Percentiles rank a stretch among this genome's conserved stretches.
Evolutionary conservation across 2,329 filamentous ascomycete species (phyloP).

Genomic region (Spiromastix sp.): DNA sequence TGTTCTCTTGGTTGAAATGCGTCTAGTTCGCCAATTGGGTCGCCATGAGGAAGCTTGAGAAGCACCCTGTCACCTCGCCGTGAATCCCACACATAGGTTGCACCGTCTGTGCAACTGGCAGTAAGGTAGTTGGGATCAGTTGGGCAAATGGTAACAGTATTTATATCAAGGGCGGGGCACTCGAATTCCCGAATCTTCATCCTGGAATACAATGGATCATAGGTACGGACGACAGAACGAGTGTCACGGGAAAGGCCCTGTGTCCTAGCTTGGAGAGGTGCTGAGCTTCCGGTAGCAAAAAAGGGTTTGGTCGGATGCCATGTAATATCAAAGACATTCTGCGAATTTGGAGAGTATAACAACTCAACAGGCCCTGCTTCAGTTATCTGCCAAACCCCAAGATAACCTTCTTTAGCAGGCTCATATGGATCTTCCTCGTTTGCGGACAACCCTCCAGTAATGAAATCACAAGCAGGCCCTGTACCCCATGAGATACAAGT

Average conservation of each 20-base stretch:
- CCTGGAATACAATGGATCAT: conserved; percentile 30
- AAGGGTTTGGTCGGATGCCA: conserved; percentile 42
- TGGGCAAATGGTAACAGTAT: conserved; percentile 45
- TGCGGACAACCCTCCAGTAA: conserved; percentile 47
- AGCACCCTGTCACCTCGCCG: conserved; percentile 37
- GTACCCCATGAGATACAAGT: conserved; percentile 41
- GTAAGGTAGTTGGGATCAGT: conserved; percentile 39
- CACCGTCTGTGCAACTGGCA: conserved; percentile 50
- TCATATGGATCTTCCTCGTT: conserved; percentile 23
- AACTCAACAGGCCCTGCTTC: conserved; percentile 26
- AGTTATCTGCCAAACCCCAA: conserved; percentile 44
- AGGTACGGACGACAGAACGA: conserved; percentile 44
- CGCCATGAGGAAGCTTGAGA: conserved; percentile 41
- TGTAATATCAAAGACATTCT: conserved; percentile 48
- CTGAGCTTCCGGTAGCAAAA: conserved; percentile 45
- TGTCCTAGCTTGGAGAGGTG: conserved; percentile 17
- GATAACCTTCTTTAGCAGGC: conserved; percentile 37
- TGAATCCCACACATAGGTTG: conserved; percentile 51
- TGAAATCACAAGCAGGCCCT: conserved; percentile 26
- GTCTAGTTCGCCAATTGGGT: conserved; percentile 38
- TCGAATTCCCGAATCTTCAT: conserved; percentile 38
- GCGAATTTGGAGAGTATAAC: conserved; percentile 36
- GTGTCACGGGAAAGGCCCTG: conserved; percentile 25
- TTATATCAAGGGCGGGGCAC: conserved; percentile 51
- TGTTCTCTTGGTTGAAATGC: conserved; percentile 33